Evolutionary conservation across 345 rosid species (phyloP).

Genomic region (Citrus medica): DNA sequence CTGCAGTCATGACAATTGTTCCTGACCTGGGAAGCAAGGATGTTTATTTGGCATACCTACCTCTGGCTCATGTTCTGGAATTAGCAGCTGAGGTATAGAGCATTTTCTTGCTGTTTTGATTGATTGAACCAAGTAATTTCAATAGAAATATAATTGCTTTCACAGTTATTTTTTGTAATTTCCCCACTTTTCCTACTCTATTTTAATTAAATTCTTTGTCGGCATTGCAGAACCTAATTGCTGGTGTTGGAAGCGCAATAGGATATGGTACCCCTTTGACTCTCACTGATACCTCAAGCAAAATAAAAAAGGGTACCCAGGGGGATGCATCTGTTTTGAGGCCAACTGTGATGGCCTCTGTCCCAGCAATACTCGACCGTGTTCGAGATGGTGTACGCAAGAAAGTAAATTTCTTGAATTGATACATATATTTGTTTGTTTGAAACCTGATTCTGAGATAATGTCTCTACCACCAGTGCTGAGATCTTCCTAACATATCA

Average conservation of each 20-base stretch:
- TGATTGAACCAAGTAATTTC: not conserved
- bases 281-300: constrained; percentile 91
- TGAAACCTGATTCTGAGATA: constrained; percentile 1
- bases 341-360: constrained; percentile 96
- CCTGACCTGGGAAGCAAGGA: constrained; percentile 82
- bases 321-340: constrained; percentile 82
- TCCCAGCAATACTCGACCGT: constrained; percentile 99
- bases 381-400: constrained; percentile 95
- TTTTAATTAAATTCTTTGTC: constrained; percentile 12
- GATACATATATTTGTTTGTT: not conserved
- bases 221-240: constrained; percentile 60
- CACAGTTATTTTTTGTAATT: not conserved
- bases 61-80: constrained; percentile 96
- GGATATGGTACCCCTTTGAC: constrained; percentile 97
- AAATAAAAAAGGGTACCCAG: constrained; percentile 83
- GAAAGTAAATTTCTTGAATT: constrained; percentile 47
- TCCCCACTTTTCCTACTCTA: not conserved
- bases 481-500: constrained; percentile 28
- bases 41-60: constrained; percentile 84
- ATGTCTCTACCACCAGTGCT: not conserved
- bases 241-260: constrained; percentile 87
- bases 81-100: constrained; percentile 81
- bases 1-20: constrained; percentile 91
- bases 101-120: constrained; percentile 4
- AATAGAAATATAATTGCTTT: not conserved